Evolutionary conservation across 2,329 filamentous ascomycete genomes (phyloP), one percentile per base, ranked within the genome.

Genomic region (Leptodontidium sp.): DNA sequence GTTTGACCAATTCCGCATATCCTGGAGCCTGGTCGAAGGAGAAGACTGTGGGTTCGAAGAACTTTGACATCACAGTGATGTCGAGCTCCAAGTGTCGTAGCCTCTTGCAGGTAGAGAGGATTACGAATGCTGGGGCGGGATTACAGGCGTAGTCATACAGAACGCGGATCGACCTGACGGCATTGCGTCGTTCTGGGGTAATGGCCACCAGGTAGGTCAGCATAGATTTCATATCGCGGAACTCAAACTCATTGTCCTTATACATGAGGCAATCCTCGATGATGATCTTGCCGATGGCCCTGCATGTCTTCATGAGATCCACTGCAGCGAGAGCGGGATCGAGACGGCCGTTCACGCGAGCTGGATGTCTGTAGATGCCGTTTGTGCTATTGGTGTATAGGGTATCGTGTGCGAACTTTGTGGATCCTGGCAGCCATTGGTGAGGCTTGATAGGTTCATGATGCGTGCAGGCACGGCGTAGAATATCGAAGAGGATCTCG

Each of bases 131-230:
- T 1, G 59, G 17, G 1, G 24, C 24, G 6, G 38, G 21, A 12
- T 43, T 24, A 9, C 8, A 53, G 24, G 6, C 26, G 47, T 9
- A 49, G 24, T 63, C 61, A 5, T n/a, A 52, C 5, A 24, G 24
- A 5, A 63, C 24, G 45, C 15, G 47, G 45, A 63, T 38, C 12
- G 29, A 11, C 29, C 12, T n/a, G 9, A 63, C 38, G 12, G 45
- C 61, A 24, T 52, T 32, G 7, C 61, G 45, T 9, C 45, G 61
- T 6, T 24, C 32, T 0, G 61, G n/a, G 4, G 45, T 11, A 21
- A 63, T 11, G 21, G 45, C 29, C 47, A 50, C 50, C 26, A 63
- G 17, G 17, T 63, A 63, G 4, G 50, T 24, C 3, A 63, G 17
- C 26, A 63, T 52, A 0, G 29, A 38, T 1, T 21, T n/a, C 4